A percentile compares a stretch with the other conserved stretches of the same genome.
Evolutionary conservation across 371 early-diverging fungal species (phyloP).

Genomic region (Mucor velutinosus): DNA sequence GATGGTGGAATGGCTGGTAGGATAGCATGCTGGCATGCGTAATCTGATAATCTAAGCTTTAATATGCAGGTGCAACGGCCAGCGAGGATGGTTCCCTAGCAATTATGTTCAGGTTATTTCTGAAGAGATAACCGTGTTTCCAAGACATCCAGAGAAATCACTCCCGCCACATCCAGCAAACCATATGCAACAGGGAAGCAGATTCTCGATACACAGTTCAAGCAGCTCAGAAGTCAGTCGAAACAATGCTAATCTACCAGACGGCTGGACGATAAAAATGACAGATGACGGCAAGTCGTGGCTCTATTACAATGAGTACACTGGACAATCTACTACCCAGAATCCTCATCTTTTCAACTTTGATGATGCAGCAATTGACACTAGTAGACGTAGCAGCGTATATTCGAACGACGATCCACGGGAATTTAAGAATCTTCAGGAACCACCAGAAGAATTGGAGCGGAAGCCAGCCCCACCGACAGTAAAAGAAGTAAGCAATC

Average conservation of each 20-base stretch:
- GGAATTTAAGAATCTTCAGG: background rate
- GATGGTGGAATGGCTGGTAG: slow-evolving; percentile 91
- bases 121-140: background rate
- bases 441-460: slow-evolving; percentile 2
- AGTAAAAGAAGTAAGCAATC: no score
- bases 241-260: slow-evolving; percentile 29
- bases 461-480: background rate
- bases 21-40: background rate
- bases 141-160: background rate
- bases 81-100: slow-evolving; percentile 88
- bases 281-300: slow-evolving; percentile 41
- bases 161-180: background rate
- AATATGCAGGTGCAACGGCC: slow-evolving; percentile 48
- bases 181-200: background rate
- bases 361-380: slow-evolving; percentile 13
- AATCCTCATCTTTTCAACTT: slow-evolving; percentile 25
- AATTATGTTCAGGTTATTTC: slow-evolving; percentile 67
- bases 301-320: slow-evolving; percentile 42
- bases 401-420: background rate
- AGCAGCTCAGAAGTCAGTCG: slow-evolving; percentile 13
- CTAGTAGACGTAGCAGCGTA: background rate
- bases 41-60: background rate
- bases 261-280: slow-evolving; percentile 44
- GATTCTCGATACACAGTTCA: background rate
- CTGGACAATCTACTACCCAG: slow-evolving; percentile 34